Conservation (phyloP, 1,139 yeast genomes). For the Pichia sp. region DNA sequence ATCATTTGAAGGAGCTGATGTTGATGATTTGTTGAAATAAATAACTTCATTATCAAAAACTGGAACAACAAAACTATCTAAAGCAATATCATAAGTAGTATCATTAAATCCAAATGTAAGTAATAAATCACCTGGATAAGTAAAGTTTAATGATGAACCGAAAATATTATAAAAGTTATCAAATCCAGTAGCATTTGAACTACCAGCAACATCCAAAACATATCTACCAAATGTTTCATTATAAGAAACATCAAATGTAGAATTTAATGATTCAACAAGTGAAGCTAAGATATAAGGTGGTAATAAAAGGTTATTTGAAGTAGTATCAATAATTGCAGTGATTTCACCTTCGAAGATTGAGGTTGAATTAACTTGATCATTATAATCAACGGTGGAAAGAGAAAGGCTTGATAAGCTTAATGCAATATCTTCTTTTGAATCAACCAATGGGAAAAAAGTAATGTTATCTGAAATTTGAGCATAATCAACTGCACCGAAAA, state of each 20-base stretch:
- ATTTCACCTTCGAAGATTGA: constrained; percentile 32
- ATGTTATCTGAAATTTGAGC: constrained; percentile 40
- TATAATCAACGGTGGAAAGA: background rate
- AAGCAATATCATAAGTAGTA: constrained; percentile 37
- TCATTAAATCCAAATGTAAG: constrained; percentile 44
- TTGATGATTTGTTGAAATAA: constrained; percentile 6
- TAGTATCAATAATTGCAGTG: constrained; percentile 39
- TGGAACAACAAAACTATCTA: constrained; percentile 32
- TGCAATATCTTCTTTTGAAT: constrained; percentile 27
- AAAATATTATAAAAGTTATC: too few relatives aligned
- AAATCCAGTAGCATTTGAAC: too few relatives aligned
- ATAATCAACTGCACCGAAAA: constrained; percentile 53
- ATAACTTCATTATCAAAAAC: constrained; percentile 18
- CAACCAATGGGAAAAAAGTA: constrained; percentile 36
- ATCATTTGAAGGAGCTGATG: constrained; percentile 1
- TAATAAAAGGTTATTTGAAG: constrained; percentile 40
- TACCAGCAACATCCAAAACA: constrained; percentile 23
- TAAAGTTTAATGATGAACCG: constrained; percentile 8
- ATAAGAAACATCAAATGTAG: constrained; percentile 26
- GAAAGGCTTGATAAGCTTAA: constrained; percentile 10
- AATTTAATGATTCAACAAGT: constrained; percentile 37
- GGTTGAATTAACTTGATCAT: constrained; percentile 3
- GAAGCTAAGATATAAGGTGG: constrained; percentile 36
- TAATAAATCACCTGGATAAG: background rate
- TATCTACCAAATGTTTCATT: constrained; percentile 30